Conservation (phyloP, 352 stramenopile genomes). For the Phytopythium litorale region DNA sequence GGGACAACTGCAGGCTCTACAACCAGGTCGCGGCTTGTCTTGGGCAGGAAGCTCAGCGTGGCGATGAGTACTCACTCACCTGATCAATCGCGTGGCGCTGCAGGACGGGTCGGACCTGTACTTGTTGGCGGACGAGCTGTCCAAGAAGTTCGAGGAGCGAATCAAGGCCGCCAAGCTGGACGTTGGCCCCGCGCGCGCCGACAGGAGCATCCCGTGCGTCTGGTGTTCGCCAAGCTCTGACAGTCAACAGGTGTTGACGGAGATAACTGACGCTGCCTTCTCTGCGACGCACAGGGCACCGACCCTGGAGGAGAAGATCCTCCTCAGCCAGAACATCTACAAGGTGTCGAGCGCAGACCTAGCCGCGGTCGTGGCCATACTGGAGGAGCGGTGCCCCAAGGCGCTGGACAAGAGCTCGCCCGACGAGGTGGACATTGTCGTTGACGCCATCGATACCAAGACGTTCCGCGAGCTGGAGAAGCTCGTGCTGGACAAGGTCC, state of each 20-base stretch:
- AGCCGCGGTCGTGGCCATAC: slow-evolving; percentile 64
- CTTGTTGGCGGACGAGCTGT: slow-evolving; percentile 73
- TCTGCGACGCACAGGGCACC: slow-evolving; percentile 47
- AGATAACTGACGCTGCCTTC: neutral
- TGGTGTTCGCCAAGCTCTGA: neutral
- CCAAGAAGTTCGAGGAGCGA: slow-evolving; percentile 87
- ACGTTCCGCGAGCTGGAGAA: slow-evolving; percentile 86
- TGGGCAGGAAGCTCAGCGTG: neutral
- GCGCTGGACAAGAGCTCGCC: slow-evolving; percentile 82
- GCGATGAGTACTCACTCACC: too few species aligned
- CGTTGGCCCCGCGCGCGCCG: slow-evolving; percentile 53
- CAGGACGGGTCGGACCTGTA: slow-evolving; percentile 88
- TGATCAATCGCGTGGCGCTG: neutral
- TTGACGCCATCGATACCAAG: slow-evolving; percentile 86
- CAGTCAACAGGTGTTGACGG: too few species aligned
- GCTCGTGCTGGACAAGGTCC: slow-evolving; percentile 72
- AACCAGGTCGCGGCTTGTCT: slow-evolving; percentile 37
- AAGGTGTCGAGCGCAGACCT: slow-evolving; percentile 77
- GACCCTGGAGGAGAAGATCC: slow-evolving; percentile 76
- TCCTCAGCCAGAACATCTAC: slow-evolving; percentile 90
- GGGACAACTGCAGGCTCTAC: slow-evolving; percentile 87
- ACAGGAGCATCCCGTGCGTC: slow-evolving; percentile 68
- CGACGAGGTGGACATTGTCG: slow-evolving; percentile 86
- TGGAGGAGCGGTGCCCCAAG: slow-evolving; percentile 85
- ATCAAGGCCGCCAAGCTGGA: slow-evolving; percentile 82